These are phyloP conservation scores for Vanderwaltozyma tropicalis DNA, from an alignment of 805 yeast genomes.

Conservation along the genomic window DNA sequence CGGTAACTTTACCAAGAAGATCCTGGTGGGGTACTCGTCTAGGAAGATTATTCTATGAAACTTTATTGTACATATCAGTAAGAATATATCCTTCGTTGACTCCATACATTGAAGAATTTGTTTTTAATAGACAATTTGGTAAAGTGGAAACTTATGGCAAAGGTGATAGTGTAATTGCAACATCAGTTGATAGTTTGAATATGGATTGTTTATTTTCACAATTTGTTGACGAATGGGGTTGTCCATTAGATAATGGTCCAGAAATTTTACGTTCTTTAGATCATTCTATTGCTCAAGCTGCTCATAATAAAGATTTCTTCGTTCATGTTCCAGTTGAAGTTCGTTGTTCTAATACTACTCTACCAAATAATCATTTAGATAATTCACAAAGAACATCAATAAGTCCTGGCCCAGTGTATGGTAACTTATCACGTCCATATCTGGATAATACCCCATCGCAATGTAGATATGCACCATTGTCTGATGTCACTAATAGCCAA, in stretches of 20 bases:
- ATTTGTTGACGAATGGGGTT: constrained; percentile 95
- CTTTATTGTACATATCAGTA: constrained; percentile 69
- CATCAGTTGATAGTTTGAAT: constrained; percentile 77
- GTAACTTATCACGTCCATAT: constrained; percentile 72
- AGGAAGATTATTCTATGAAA: constrained; percentile 74
- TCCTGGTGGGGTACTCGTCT: constrained; percentile 79
- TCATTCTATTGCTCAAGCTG: constrained; percentile 51
- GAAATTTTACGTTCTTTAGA: constrained; percentile 57
- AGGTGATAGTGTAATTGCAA: constrained; percentile 61
- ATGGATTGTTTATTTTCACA: constrained; percentile 95
- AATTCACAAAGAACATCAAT: constrained; percentile 39
- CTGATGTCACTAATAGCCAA: constrained; percentile 51
- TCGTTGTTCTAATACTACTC: constrained; percentile 80
- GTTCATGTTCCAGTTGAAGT: constrained; percentile 96
- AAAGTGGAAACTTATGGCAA: constrained; percentile 35
- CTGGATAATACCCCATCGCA: constrained; percentile 67
- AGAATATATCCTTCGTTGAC: constrained; percentile 65
- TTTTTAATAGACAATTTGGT: constrained; percentile 79
- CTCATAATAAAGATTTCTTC: constrained; percentile 49
- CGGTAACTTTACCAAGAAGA: constrained; percentile 50
- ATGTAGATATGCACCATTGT: constrained; percentile 41
- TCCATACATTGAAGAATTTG: constrained; percentile 75
- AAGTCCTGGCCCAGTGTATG: constrained; percentile 71
- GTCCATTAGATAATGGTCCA: constrained; percentile 73
- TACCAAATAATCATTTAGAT: constrained; percentile 34